Conservation (phyloP, 345 rosid genomes). For the Atalantia buxifolia region DNA sequence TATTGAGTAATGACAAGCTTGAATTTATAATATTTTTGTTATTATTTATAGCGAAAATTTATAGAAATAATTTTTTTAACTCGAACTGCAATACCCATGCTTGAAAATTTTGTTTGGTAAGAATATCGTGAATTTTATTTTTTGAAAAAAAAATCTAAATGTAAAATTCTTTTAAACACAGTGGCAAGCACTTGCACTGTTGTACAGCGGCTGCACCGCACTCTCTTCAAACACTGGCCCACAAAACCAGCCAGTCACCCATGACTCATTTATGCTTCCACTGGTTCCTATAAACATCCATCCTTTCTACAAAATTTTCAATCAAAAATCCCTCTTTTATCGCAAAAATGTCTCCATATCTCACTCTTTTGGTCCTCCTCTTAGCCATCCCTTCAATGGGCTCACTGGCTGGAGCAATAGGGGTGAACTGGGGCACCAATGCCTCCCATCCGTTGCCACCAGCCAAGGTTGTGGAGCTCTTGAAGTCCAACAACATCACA, state of each 20-base stretch:
- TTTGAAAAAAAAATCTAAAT: too few species aligned
- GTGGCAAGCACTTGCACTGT: too few species aligned
- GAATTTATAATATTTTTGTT: too few species aligned
- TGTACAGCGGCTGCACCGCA: background rate
- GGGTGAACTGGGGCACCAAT: constrained; percentile 81
- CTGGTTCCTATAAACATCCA: too few species aligned
- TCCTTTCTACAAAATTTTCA: background rate
- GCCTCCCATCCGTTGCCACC: constrained; percentile 86
- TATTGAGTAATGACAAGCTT: too few species aligned
- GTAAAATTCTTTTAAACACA: too few species aligned
- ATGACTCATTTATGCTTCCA: too few species aligned
- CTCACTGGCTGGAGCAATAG: constrained; percentile 33
- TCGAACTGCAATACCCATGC: too few species aligned
- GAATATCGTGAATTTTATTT: too few species aligned
- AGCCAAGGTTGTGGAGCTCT: constrained; percentile 70
- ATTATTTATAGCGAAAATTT: too few species aligned
- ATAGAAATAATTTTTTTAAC: too few species aligned
- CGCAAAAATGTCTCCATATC: constrained; percentile 12
- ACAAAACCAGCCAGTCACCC: background rate
- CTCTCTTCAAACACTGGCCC: background rate
- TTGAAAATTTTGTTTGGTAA: too few species aligned
- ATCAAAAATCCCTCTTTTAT: background rate
- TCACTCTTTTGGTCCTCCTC: constrained; percentile 23
- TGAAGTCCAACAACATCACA: constrained; percentile 73
- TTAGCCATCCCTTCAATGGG: constrained; percentile 12